Conservation (phyloP, 2,329 filamentous ascomycete species). For the Botrytis squamosa region DNA sequence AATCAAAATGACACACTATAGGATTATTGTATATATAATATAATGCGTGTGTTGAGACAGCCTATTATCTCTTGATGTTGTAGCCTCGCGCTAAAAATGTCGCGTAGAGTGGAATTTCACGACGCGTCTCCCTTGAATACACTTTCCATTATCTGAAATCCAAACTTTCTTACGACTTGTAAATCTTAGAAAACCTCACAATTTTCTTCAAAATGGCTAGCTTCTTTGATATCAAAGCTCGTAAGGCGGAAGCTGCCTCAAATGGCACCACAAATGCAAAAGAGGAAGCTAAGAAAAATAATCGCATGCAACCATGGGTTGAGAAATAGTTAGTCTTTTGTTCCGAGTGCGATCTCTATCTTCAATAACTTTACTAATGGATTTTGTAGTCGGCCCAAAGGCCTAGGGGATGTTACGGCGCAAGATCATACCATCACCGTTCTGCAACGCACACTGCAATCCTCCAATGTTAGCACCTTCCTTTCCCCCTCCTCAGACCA, state of each 20-base stretch:
- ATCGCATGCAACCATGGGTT: slow-evolving; percentile 86
- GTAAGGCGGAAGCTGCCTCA: slow-evolving; percentile 71
- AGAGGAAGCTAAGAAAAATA: slow-evolving; percentile 60
- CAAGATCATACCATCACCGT: slow-evolving; percentile 97
- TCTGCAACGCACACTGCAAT: slow-evolving; percentile 87
- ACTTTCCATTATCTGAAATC: not conserved
- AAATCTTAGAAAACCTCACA: not conserved
- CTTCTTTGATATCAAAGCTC: slow-evolving; percentile 95
- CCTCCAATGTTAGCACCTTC: slow-evolving; percentile 68
- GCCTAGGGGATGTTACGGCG: slow-evolving; percentile 88
- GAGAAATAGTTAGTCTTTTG: slow-evolving; percentile 84
- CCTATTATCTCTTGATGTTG: not conserved
- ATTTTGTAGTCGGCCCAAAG: slow-evolving; percentile 71
- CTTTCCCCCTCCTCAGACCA: not conserved
- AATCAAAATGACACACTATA: not conserved
- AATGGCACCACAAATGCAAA: slow-evolving; percentile 63
- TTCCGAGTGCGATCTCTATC: not conserved
- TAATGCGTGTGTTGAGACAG: not conserved
- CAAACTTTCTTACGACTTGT: not conserved
- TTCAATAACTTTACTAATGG: not conserved
- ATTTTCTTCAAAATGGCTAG: slow-evolving; percentile 62
- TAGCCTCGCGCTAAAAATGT: slow-evolving; percentile 15
- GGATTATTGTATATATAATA: not conserved
- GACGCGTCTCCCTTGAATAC: slow-evolving; percentile 19
- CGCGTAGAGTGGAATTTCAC: slow-evolving; percentile 22